Evolutionary conservation across 352 stramenopile genomes (phyloP).

Genomic region (Phytophthora vignae): DNA sequence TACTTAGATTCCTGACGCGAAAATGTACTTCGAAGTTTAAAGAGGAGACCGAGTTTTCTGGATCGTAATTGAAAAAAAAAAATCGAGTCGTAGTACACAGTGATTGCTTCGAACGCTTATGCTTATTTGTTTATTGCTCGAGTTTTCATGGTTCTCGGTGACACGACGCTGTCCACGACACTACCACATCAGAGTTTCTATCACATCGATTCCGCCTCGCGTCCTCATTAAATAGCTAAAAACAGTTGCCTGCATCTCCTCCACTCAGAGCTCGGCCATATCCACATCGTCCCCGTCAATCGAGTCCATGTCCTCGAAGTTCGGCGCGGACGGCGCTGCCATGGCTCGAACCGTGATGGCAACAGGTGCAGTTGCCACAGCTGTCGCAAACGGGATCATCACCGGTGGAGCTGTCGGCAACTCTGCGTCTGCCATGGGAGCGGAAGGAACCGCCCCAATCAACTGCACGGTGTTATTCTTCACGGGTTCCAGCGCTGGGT

Average conservation of each 20-base stretch:
- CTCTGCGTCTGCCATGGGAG: slow-evolving; percentile 33
- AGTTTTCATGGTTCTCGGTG: slow-evolving; percentile 18
- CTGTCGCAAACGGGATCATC: slow-evolving; percentile 40
- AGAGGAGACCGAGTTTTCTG: too few species aligned
- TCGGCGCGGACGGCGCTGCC: slow-evolving; percentile 45
- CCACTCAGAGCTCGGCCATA: slow-evolving; percentile 36
- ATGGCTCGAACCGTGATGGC: slow-evolving; percentile 42
- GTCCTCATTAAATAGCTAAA: slow-evolving; percentile 39
- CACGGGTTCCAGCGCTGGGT: slow-evolving; percentile 43
- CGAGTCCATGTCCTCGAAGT: slow-evolving; percentile 48
- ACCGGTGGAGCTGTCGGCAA: slow-evolving; percentile 35
- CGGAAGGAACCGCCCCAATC: slow-evolving; percentile 46
- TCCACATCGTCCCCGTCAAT: slow-evolving; percentile 29
- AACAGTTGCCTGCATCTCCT: neutral
- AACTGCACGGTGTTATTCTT: slow-evolving; percentile 59
- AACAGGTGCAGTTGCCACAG: slow-evolving; percentile 27
- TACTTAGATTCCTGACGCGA: too few species aligned
- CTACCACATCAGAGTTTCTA: slow-evolving; percentile 30
- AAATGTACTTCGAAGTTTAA: neutral
- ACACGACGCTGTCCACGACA: slow-evolving; percentile 18
- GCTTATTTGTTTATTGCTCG: slow-evolving; percentile 20
- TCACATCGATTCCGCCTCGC: slow-evolving; percentile 26
- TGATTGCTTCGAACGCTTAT: slow-evolving; percentile 4
- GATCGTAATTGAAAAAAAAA: too few species aligned
- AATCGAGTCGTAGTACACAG: too few species aligned